Evolutionary conservation across 768 basidiomycete species (phyloP).

Genomic region (Lentinus tigrinus): DNA sequence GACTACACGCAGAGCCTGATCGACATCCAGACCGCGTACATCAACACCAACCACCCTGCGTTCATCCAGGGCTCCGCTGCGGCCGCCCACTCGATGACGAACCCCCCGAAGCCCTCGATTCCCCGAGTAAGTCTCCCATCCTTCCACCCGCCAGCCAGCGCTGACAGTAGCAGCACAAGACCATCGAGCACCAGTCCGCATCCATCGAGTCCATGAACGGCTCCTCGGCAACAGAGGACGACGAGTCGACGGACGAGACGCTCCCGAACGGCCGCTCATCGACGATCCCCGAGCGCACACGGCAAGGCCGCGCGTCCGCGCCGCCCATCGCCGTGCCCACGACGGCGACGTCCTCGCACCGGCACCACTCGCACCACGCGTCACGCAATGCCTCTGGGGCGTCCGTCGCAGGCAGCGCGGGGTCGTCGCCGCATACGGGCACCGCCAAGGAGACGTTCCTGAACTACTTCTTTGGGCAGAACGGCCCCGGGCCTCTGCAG

Average conservation of each 20-base stretch:
- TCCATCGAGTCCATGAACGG: conserved; percentile 65
- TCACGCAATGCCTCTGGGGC: conserved; percentile 15
- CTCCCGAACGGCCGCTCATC: conserved; percentile 61
- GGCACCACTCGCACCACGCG: conserved; percentile 30
- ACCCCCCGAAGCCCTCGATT: conserved; percentile 43
- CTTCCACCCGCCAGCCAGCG: neutral
- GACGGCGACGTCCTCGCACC: conserved; percentile 17
- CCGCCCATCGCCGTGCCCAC: conserved; percentile 28
- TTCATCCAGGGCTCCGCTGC: conserved; percentile 81
- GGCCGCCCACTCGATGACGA: conserved; percentile 49
- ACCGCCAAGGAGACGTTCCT: conserved; percentile 89
- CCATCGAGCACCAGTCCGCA: conserved; percentile 46
- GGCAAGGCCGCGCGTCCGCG: conserved; percentile 40
- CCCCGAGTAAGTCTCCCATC: conserved; percentile 51
- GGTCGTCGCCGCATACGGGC: conserved; percentile 24
- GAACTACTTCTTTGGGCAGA: conserved; percentile 97
- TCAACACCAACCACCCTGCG: conserved; percentile 98
- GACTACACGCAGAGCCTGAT: conserved; percentile 97
- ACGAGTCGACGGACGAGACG: conserved; percentile 57
- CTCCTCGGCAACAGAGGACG: conserved; percentile 63
- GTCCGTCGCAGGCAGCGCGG: neutral
- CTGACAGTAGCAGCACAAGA: conserved; percentile 20
- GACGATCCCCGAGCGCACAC: conserved; percentile 72
- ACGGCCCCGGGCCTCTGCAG: conserved; percentile 71
- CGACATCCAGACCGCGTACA: conserved; percentile 96